Base-by-base conservation (phyloP, 306 rosid species). In the Lathyrus tuberosus region DNA sequence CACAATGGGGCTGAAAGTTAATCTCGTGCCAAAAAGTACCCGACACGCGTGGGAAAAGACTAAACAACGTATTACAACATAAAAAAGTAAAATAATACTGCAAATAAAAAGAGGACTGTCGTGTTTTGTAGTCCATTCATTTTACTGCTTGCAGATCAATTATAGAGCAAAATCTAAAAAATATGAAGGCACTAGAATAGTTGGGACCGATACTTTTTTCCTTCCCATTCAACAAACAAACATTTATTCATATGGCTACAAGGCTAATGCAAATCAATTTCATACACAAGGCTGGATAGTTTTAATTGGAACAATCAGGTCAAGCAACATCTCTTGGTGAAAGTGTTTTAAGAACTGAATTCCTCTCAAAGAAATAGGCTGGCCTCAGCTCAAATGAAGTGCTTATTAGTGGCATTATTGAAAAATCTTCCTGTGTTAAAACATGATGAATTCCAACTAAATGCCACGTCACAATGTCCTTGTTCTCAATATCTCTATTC, bases 381-480 rank as follows among this genome's bases (percentile, higher is more conserved):
- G 87, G 89, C 20, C 82, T 77, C 2, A 87, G 60, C 61, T 87
- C 92, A 67, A 84, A 80, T 14, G 75, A 62, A 71, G 43, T 58
- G 10, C 58, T 87, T 28, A 87, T 22, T 8, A 67, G 0, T 17
- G 92, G 92, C 96, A 89, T 83, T 60, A 84, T 54, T 0, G 96
- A 88, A 24, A 78, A 87, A 9, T 84, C 96, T 53, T 89, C 92
- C 13, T 85, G 92, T 12, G 75, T 46, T 17, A 91, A 93, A 22
- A 82, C 88, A 52, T 90, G 96, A 76, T 85, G 93, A 74, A 90
- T 76, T 13, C 93, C 91, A 18, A 79, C 42, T 1, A 85, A 84
- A 62, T 78, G 83, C 96, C 91, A 87, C 78, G 85, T 0, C 42
- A 84, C 88, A 6, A 84, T 67, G 65, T 81, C 88, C 67, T 78